Conservation (phyloP, 2,329 filamentous ascomycete species). For the Apiospora malaysiana region DNA sequence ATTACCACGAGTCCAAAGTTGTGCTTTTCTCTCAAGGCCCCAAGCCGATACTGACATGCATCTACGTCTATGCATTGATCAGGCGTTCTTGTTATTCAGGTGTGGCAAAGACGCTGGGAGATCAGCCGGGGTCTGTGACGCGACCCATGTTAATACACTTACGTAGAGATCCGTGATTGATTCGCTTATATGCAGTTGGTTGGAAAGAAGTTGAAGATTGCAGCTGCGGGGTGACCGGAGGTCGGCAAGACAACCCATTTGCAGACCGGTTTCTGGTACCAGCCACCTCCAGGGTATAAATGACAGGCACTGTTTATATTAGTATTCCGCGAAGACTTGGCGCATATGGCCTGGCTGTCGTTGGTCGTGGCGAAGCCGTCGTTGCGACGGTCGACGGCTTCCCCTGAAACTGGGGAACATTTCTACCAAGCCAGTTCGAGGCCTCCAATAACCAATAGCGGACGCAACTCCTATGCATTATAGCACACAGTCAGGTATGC, state of each 20-base stretch:
- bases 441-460: not conserved
- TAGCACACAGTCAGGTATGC: not conserved
- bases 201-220: not conserved
- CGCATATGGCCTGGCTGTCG: not conserved
- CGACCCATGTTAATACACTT: not conserved
- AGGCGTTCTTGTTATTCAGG: not conserved
- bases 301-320: not conserved
- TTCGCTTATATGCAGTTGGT: not conserved
- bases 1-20: not conserved
- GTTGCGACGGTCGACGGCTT: not conserved
- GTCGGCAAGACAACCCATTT: not conserved
- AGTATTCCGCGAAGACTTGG: not conserved
- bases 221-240: not conserved
- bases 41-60: not conserved
- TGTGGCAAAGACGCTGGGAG: not conserved
- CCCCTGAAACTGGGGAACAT: not conserved
- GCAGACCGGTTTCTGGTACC: not conserved
- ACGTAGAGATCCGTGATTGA: not conserved
- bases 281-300: not conserved
- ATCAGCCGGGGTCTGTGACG: not conserved
- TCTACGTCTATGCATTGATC: not conserved
- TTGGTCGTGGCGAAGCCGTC: not conserved
- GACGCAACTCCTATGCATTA: not conserved
- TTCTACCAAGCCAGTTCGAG: constrained; percentile 5
- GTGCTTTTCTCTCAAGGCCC: not conserved